phyloP scores from a whole-genome alignment of 257 asterid species.

The Capsicum baccatum region DNA sequence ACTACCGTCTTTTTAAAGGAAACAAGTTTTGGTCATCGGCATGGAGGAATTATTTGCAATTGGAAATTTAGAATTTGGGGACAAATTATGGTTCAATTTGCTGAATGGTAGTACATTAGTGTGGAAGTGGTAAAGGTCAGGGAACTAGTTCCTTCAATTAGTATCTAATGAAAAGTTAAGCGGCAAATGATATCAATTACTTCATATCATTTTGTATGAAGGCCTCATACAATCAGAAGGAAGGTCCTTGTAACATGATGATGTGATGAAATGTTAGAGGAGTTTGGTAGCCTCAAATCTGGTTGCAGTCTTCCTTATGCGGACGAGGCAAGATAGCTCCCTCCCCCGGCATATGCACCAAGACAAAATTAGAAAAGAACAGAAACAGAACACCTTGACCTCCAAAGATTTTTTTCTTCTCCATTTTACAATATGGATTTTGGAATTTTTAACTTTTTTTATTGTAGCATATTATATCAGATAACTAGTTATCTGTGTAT shows the following conservation, averaged over 20 bases:
- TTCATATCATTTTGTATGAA: background rate
- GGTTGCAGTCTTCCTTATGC: background rate
- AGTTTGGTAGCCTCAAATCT: slow-evolving; percentile 4
- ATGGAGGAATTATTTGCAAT: background rate
- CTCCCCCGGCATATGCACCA: background rate
- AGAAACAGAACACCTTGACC: background rate
- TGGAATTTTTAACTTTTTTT: background rate
- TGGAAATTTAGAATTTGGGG: background rate
- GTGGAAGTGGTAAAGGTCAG: background rate
- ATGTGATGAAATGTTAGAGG: background rate
- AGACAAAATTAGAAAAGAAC: background rate
- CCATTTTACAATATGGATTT: background rate
- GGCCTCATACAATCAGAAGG: slow-evolving; percentile 1
- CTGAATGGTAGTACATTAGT: background rate
- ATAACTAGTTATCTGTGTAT: background rate
- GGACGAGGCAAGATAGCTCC: background rate
- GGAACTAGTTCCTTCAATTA: background rate
- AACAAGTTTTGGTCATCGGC: background rate
- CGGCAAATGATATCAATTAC: background rate
- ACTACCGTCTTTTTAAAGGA: background rate
- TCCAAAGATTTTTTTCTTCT: background rate
- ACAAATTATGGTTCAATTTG: background rate
- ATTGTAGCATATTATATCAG: background rate
- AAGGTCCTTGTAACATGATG: background rate
- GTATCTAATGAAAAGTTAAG: slow-evolving; percentile 12